These are phyloP conservation scores for Fragaria vesca DNA, from an alignment of 306 rosid genomes.

Conservation along the genomic window DNA sequence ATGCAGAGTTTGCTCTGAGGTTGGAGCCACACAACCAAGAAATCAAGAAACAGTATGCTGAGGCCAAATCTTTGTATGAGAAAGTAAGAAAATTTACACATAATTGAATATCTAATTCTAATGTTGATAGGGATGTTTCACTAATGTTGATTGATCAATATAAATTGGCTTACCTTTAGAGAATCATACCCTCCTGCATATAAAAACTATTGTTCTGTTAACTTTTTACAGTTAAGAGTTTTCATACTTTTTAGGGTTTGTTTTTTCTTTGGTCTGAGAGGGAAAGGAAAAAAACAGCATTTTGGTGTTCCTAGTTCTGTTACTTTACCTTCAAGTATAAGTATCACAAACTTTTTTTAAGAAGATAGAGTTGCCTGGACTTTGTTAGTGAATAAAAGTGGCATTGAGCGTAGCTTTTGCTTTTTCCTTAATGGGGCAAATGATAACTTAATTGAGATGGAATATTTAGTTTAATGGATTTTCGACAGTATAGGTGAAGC, in stretches of 20 bases:
- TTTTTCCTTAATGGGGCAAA: not conserved
- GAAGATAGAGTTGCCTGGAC: not conserved
- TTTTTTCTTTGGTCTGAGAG: not conserved
- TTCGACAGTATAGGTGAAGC: not conserved
- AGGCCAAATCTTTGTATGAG: conserved; percentile 70
- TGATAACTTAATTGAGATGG: not conserved
- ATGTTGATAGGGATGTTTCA: not conserved
- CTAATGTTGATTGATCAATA: not conserved
- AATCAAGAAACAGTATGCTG: conserved; percentile 81
- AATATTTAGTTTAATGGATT: not conserved
- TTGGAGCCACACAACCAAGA: conserved; percentile 95
- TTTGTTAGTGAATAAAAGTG: not conserved
- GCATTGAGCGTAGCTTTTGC: not conserved
- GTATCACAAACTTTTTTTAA: not conserved
- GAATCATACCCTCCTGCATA: not conserved
- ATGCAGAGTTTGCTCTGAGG: conserved; percentile 88
- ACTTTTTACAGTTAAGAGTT: not conserved
- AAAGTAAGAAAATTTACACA: conserved; percentile 49
- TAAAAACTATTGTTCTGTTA: not conserved
- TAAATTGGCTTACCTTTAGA: not conserved
- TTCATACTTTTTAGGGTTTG: not conserved
- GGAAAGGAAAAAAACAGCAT: not conserved
- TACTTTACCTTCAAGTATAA: not conserved
- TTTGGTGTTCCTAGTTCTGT: not conserved
- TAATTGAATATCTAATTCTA: not conserved